Base-by-base conservation (phyloP, 257 asterid species). In the Fraxinus excelsior region DNA sequence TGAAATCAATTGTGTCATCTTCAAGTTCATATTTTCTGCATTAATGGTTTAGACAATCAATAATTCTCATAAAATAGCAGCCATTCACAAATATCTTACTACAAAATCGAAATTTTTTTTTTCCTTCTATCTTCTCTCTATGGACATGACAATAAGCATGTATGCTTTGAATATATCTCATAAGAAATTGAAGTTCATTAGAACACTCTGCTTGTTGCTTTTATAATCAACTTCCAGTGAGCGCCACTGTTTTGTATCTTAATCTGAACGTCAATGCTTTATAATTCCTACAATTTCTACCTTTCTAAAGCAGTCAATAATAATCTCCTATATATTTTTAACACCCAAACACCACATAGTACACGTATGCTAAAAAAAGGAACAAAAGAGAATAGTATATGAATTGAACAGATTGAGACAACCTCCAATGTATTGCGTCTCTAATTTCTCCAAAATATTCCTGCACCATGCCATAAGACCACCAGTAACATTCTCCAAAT, bases 21-120 rank as follows among this genome's bases (percentile, higher is more conserved):
- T 93, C 99, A 83, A 96, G 96, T 81, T 88, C 98, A 84, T 93
- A 93, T 85, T 93, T 96, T 71, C 98, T 96, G 96, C 85, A 89
- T 67, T 37, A 51, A 49, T 70, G 28, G 67, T 70, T 79, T 51
- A 31, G 62, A 76, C 12, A 66, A 37, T 44, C 9, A 68, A 72
- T 56, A 38, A 70, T 23, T 75, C 58, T 51, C 23, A 51, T 23
- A 60, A 62, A 74, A 75, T 16, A 14, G 53, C 37, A 28, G 19
- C 34, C 76, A 78, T 44, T 23, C 73, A 40, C 25, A 75, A 12
- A 16, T 1, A 31, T 37, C 29, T 62, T 60, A 65, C 19, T 25
- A 62, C 19, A 10, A 26, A 62, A 26, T 56, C 2, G 12, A 56
- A 56, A n/a, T 7, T 16, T 46, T 14, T 14, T 14, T 46, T 14